phyloP scores from a whole-genome alignment of 768 basidiomycete species.

The Suillus lakei region DNA sequence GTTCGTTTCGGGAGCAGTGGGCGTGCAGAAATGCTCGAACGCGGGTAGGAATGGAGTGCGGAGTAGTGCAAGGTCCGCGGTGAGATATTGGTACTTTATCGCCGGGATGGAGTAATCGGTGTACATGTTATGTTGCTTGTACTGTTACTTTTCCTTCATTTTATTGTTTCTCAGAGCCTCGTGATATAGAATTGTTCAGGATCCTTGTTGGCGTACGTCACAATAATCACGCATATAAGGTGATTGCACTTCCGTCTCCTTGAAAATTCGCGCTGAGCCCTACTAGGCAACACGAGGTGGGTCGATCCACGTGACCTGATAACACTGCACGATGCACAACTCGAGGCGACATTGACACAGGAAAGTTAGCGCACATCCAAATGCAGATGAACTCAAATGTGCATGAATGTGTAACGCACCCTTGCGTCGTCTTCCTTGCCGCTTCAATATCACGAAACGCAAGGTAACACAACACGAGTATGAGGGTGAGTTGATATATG shows the following conservation, averaged over 20 bases:
- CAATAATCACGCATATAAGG: not conserved
- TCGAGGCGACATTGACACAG: not conserved
- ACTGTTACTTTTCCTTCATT: not conserved
- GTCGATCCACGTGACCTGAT: not conserved
- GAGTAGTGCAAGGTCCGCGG: conserved; percentile 34
- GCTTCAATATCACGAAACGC: not conserved
- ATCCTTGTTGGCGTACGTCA: not conserved
- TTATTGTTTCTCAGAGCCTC: not conserved
- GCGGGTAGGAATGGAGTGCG: conserved; percentile 34
- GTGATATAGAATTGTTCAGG: not conserved
- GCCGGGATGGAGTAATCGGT: not conserved
- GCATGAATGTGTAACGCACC: not conserved
- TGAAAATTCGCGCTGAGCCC: not conserved
- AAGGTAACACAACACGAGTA: not conserved
- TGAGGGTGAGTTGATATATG: not conserved
- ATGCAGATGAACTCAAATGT: conserved; percentile 1
- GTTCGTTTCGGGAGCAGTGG: conserved; percentile 36
- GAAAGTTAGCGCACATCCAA: not conserved
- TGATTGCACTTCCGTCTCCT: not conserved
- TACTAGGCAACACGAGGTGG: not conserved
- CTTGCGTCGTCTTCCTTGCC: not conserved
- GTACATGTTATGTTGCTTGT: not conserved
- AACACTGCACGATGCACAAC: not conserved
- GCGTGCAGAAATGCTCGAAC: conserved; percentile 33
- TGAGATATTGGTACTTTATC: conserved; percentile 38